Evolutionary conservation across 257 asterid genomes (phyloP).

Genomic region (Solanum ossicruentum): DNA sequence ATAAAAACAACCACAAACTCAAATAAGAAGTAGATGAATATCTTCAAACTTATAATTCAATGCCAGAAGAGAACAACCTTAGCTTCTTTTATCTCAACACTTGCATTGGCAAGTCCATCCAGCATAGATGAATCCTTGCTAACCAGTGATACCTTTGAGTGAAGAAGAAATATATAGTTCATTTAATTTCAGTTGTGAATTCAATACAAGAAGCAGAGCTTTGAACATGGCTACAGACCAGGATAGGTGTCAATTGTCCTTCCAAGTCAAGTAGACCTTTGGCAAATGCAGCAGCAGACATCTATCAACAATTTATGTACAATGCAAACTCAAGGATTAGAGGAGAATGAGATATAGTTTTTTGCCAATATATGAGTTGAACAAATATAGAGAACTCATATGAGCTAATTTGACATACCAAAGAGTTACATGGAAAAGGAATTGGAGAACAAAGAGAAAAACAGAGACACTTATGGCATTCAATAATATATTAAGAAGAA

Average conservation of each 20-base stretch:
- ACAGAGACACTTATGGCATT: background rate
- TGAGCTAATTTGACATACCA: background rate
- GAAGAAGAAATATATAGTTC: background rate
- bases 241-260: constrained; percentile 90
- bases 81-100: constrained; percentile 80
- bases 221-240: constrained; percentile 38
- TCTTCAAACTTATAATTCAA: background rate
- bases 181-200: background rate
- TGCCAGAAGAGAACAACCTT: constrained; percentile 43
- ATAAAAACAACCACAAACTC: background rate
- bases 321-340: background rate
- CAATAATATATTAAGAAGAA: background rate
- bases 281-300: constrained; percentile 99
- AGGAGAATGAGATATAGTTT: background rate
- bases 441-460: background rate
- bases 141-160: constrained; percentile 78
- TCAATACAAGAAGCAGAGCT: background rate
- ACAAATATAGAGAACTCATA: background rate
- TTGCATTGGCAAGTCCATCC: constrained; percentile 92
- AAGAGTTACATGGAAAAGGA: background rate
- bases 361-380: background rate
- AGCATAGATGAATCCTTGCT: constrained; percentile 98
- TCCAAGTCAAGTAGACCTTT: constrained; percentile 96
- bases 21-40: background rate
- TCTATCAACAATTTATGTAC: constrained; percentile 25